Evolutionary conservation across 208 protist species (phyloP), one percentile per base, ranked within the genome.

Genomic region (Trichomonas tenax): DNA sequence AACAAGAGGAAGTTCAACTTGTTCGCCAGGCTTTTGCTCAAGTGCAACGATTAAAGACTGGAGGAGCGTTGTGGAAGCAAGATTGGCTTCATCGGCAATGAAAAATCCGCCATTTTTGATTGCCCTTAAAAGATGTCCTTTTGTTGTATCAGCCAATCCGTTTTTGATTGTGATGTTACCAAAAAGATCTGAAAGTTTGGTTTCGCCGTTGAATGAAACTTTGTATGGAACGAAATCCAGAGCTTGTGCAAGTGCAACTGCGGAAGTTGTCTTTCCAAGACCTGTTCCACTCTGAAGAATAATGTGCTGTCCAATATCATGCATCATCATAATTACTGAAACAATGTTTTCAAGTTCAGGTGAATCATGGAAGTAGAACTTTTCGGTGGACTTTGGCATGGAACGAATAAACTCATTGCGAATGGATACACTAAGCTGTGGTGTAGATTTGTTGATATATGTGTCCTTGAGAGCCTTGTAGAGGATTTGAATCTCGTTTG

Each of bases 61-160:
- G 34, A 93, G 41, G 17, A 48, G 8, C 26, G 17, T 17, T 9
- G 10, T 48, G 15, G 26, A 4, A 17, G 86, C 40, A 17, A 93
- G 44, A 93, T 93, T 93, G 11, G 45, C 8, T 51, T 93, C 86
- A 93, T 93, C 86, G 17, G 86, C 86, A 51, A 93, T 93, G 36
- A 93, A 93, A 6, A 38, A n/a, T n/a, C 6, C 17, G 8, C 86
- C 86, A 34, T 58, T 26, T 41, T 34, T 51, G 40, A 93, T 93
- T 21, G 86, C 11, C 1, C 3, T 2, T 17, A 44, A 0, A 49
- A 93, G 46, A 36, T 23, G 15, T 2, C 86, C 86, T 40, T 93
- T 34, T 26, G 41, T 15, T 49, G 34, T 23, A 58, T 51, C 40
- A 51, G 31, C 8, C 26, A 49, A 49, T 11, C 86, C 86, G 4